Evolutionary conservation across 768 basidiomycete genomes (phyloP).

Genomic region (Megacollybia marginata): DNA sequence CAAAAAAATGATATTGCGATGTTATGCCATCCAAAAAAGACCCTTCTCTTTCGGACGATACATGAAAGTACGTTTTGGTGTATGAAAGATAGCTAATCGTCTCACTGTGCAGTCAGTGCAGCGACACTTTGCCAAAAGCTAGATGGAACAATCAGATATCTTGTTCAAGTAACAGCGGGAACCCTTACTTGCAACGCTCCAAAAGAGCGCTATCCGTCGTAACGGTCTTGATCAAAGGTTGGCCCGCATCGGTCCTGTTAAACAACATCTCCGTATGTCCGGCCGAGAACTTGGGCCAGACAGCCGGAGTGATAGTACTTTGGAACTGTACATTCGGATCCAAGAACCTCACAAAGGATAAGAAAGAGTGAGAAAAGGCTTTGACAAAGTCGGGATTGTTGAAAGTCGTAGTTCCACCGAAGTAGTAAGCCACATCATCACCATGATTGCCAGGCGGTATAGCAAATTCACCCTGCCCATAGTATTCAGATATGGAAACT

Average conservation of each 20-base stretch:
- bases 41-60: too few relatives aligned
- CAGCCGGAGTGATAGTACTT: conserved; percentile 25
- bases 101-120: not conserved
- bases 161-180: not conserved
- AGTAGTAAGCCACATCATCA: conserved; percentile 32
- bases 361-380: conserved; percentile 30
- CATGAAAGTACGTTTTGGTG: too few relatives aligned
- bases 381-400: conserved; percentile 27
- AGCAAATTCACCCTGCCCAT: conserved; percentile 31
- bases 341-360: conserved; percentile 25
- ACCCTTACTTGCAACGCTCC: conserved; percentile 27
- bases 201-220: conserved; percentile 24
- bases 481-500: not conserved
- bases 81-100: not conserved
- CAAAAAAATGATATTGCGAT: too few relatives aligned
- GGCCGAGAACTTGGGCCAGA: conserved; percentile 10
- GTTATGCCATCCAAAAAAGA: too few relatives aligned
- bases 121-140: conserved; percentile 24
- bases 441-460: conserved; percentile 33
- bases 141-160: too few relatives aligned
- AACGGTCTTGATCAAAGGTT: conserved; percentile 21
- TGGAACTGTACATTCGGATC: conserved; percentile 17
- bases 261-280: conserved; percentile 41
- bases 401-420: conserved; percentile 8
- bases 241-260: conserved; percentile 25